These are phyloP conservation scores for Abrus precatorius DNA, from an alignment of 306 rosid genomes.

Conservation along the genomic window DNA sequence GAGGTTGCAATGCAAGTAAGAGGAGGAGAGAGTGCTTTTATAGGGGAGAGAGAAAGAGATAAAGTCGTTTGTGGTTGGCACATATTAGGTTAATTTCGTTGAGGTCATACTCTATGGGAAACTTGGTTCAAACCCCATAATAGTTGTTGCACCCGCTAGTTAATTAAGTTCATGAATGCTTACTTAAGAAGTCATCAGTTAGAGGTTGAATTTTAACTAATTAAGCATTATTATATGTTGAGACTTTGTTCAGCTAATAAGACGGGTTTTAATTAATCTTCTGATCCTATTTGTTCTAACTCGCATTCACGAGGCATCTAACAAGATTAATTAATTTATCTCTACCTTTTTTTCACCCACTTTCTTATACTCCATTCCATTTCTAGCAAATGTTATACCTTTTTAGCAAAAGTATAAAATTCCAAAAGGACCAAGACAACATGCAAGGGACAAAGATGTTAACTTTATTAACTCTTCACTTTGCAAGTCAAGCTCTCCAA, in stretches of 20 bases:
- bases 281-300: not conserved
- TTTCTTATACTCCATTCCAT: not conserved
- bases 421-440: conserved; percentile 14
- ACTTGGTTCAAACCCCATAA: conserved; percentile 64
- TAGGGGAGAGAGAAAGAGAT: conserved; percentile 52
- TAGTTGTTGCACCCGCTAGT: conserved; percentile 95
- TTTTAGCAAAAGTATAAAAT: not conserved
- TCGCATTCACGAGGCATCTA: not conserved
- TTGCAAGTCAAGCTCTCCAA: not conserved
- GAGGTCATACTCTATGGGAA: conserved; percentile 49
- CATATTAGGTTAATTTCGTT: conserved; percentile 68
- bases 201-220: conserved; percentile 41
- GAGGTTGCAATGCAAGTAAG: conserved; percentile 44
- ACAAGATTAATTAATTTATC: not conserved
- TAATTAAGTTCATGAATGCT: conserved; percentile 57
- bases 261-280: not conserved
- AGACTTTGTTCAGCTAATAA: not conserved
- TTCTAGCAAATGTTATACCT: no score
- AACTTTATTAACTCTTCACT: conserved; percentile 1
- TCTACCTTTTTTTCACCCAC: not conserved
- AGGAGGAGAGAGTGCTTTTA: conserved; percentile 52
- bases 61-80: conserved; percentile 61
- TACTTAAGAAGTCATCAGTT: conserved; percentile 62
- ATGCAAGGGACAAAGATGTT: not conserved
- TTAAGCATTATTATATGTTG: conserved; percentile 18